phyloP scores from a whole-genome alignment of 495 filamentous ascomycete genomes.

The Podospora pseudoanserina region DNA sequence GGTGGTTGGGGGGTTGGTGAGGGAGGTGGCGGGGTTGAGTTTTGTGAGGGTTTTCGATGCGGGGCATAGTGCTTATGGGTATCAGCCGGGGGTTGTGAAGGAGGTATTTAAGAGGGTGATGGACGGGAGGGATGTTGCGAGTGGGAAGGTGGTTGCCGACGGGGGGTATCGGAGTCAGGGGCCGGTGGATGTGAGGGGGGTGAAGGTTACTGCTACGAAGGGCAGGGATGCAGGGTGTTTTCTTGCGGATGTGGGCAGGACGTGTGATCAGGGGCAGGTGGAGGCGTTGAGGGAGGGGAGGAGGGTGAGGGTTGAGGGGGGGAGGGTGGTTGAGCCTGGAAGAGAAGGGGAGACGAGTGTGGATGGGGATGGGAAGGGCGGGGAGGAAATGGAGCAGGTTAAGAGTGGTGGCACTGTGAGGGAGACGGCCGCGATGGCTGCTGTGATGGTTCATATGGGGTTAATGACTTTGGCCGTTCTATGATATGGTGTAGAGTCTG shows the following conservation, averaged over 20 bases:
- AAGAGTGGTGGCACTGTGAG: background rate
- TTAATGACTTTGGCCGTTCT: background rate
- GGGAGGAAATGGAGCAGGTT: background rate
- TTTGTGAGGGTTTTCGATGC: constrained; percentile 60
- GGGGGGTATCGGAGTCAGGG: background rate
- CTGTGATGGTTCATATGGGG: background rate
- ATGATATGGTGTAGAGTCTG: background rate
- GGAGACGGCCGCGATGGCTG: background rate
- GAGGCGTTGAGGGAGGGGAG: background rate
- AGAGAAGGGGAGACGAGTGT: background rate
- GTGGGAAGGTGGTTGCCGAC: background rate
- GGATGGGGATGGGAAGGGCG: background rate
- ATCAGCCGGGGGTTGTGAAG: constrained; percentile 1
- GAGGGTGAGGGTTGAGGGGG: background rate
- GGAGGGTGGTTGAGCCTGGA: background rate
- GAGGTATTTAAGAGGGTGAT: constrained; percentile 2
- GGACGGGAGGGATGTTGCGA: constrained; percentile 1
- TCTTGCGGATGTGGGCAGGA: background rate
- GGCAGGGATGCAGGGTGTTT: background rate
- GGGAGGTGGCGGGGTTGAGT: constrained; percentile 56
- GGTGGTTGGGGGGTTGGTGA: constrained; percentile 51
- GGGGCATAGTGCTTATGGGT: constrained; percentile 57
- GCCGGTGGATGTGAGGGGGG: background rate
- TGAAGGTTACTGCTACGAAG: background rate
- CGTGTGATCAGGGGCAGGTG: background rate